A percentile compares a stretch with the other conserved stretches of the same genome.
phyloP scores from a whole-genome alignment of 257 asterid genomes.

The Salvia splendens region DNA sequence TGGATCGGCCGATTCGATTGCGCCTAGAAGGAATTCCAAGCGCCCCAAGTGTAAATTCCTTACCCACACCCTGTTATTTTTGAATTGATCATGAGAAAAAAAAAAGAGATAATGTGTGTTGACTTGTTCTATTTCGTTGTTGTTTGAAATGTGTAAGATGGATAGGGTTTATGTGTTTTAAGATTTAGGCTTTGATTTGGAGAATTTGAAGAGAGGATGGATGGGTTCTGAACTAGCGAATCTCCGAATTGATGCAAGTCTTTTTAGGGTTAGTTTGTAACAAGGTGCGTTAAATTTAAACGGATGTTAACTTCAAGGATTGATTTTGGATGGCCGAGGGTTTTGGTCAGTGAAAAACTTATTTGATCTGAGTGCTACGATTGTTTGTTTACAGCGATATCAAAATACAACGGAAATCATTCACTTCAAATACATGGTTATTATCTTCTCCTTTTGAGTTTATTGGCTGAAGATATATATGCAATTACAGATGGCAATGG shows the following conservation, averaged over 20 bases:
- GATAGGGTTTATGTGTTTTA: slow-evolving; percentile 16
- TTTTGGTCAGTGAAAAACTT: not conserved
- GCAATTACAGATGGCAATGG: not conserved
- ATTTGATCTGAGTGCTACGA: slow-evolving; percentile 7
- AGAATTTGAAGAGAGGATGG: not conserved
- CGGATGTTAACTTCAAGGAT: not conserved
- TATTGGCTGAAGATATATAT: not conserved
- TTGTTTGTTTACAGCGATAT: not conserved
- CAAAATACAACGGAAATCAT: not conserved
- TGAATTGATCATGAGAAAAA: too few relatives aligned
- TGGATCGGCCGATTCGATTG: slow-evolving; percentile 73
- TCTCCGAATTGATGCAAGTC: too few relatives aligned
- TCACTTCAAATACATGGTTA: not conserved
- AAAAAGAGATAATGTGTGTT: not conserved
- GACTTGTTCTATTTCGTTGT: not conserved
- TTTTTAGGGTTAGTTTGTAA: not conserved
- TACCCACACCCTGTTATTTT: not conserved
- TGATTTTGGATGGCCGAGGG: too few relatives aligned
- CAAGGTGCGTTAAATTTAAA: slow-evolving; percentile 7
- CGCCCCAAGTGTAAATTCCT: slow-evolving; percentile 71
- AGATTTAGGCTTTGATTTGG: slow-evolving; percentile 7
- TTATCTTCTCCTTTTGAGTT: not conserved
- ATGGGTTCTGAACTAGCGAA: not conserved
- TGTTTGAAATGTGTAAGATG: not conserved
- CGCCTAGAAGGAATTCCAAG: slow-evolving; percentile 75